A percentile compares a stretch with the other conserved stretches of the same genome.
Conservation (phyloP, 2,329 filamentous ascomycete genomes). For the Fusarium staphyleae region DNA sequence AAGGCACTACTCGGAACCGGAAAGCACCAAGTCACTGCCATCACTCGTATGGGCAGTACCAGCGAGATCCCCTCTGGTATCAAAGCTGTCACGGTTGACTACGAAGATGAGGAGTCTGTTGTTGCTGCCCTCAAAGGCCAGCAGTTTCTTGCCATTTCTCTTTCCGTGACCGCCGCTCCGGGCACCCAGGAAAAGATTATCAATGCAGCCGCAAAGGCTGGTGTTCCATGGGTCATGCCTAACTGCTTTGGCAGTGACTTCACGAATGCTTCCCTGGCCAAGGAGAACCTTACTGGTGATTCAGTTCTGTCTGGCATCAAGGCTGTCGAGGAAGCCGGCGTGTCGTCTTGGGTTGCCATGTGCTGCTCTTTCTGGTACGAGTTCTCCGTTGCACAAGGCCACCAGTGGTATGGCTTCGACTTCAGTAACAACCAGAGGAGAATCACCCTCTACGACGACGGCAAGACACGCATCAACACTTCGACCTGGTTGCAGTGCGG, state of each 20-base stretch:
- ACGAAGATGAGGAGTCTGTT: slow-evolving; percentile 52
- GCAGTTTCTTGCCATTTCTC: slow-evolving; percentile 64
- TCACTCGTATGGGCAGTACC: slow-evolving; percentile 54
- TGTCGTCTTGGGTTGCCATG: slow-evolving; percentile 56
- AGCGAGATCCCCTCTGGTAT: slow-evolving; percentile 55
- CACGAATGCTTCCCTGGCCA: slow-evolving; percentile 48
- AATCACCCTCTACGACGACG: slow-evolving; percentile 62
- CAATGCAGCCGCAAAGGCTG: slow-evolving; percentile 61
- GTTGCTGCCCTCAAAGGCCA: slow-evolving; percentile 60
- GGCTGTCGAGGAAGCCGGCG: slow-evolving; percentile 50
- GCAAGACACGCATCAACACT: slow-evolving; percentile 61
- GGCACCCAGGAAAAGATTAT: slow-evolving; percentile 59
- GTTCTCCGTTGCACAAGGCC: slow-evolving; percentile 53
- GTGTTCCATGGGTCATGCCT: slow-evolving; percentile 62
- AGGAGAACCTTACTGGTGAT: slow-evolving; percentile 42
- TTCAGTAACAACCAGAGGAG: slow-evolving; percentile 46
- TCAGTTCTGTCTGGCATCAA: slow-evolving; percentile 40
- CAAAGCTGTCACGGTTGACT: slow-evolving; percentile 52
- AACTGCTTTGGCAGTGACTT: slow-evolving; percentile 56
- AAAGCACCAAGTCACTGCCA: slow-evolving; percentile 59
- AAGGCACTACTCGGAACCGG: slow-evolving; percentile 53
- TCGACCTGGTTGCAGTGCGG: slow-evolving; percentile 68
- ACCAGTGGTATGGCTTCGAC: slow-evolving; percentile 57
- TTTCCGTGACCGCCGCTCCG: slow-evolving; percentile 51
- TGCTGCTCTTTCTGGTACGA: slow-evolving; percentile 65